Conservation (phyloP, 495 filamentous ascomycete species). For the Lasiosphaeria ovina region DNA sequence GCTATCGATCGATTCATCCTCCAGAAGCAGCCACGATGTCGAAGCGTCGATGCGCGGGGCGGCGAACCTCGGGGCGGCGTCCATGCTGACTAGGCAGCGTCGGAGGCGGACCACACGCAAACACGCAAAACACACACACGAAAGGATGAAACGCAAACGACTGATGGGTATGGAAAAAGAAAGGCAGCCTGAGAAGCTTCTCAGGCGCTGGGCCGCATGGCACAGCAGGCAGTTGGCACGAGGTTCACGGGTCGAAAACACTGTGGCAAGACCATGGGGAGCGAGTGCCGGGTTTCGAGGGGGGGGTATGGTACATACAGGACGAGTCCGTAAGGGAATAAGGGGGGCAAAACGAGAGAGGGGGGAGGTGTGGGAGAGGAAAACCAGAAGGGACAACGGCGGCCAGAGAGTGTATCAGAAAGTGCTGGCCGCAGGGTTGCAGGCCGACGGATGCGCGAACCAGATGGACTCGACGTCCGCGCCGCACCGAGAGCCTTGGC, state of each 20-base stretch:
- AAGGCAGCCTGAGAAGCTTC: conserved; percentile 14
- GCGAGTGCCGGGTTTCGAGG: background rate
- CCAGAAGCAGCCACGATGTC: conserved; percentile 30
- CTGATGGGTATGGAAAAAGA: conserved; percentile 26
- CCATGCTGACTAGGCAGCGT: conserved; percentile 19
- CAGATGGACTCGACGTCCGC: conserved; percentile 11
- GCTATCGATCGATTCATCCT: conserved; percentile 32
- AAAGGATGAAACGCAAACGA: conserved; percentile 10
- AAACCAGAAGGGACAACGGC: background rate
- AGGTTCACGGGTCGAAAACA: conserved; percentile 11
- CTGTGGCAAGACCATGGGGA: conserved; percentile 4
- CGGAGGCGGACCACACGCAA: background rate
- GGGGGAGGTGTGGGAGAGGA: conserved; percentile 5
- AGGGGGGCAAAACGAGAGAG: conserved; percentile 3
- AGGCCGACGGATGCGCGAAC: conserved; percentile 10
- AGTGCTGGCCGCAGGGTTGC: conserved; percentile 18
- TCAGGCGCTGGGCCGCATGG: conserved; percentile 30
- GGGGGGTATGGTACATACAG: background rate
- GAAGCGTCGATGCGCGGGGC: conserved; percentile 23
- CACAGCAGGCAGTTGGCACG: conserved; percentile 24
- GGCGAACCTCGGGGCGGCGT: conserved; percentile 14
- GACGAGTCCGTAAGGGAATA: no score
- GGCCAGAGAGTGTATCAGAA: conserved; percentile 10
- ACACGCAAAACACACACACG: conserved; percentile 5
- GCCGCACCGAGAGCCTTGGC: conserved; percentile 18